Percentiles rank a stretch among this genome's conserved stretches.
phyloP scores from a whole-genome alignment of 2,329 filamentous ascomycete genomes.

The Pseudocercospora fijiensis region DNA sequence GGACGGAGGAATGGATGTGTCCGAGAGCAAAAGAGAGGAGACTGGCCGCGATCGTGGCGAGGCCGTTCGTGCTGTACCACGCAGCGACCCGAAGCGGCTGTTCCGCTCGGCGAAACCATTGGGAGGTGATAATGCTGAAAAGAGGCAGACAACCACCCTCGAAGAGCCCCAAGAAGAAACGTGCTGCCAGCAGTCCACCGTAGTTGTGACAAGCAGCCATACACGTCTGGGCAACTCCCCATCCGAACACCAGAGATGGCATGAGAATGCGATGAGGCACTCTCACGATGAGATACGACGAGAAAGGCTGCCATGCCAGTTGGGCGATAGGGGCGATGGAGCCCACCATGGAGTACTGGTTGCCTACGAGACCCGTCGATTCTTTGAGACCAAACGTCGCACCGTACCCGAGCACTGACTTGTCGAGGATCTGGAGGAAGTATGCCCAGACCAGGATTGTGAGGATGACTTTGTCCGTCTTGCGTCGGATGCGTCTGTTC shows the following conservation, averaged over 20 bases:
- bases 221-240: constrained; percentile 59
- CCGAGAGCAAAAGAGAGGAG: constrained; percentile 27
- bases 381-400: constrained; percentile 49
- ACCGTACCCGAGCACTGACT: constrained; percentile 52
- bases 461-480: constrained; percentile 62
- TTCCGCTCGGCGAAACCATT: constrained; percentile 34
- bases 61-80: constrained; percentile 32
- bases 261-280: constrained; percentile 66
- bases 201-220: constrained; percentile 62
- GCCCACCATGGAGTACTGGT: constrained; percentile 51
- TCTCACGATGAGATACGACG: constrained; percentile 61
- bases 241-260: constrained; percentile 60
- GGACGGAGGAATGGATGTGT: constrained; percentile 22
- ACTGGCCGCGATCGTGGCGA: constrained; percentile 29
- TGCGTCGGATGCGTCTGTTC: constrained; percentile 58
- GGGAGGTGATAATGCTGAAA: constrained; percentile 52
- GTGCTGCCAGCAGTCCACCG: constrained; percentile 58
- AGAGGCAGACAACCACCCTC: constrained; percentile 66
- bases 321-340: constrained; percentile 55
- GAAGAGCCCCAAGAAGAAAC: constrained; percentile 66
- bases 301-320: constrained; percentile 63
- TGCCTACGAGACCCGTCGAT: constrained; percentile 48
- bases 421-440: constrained; percentile 56
- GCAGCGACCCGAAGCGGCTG: constrained; percentile 31
- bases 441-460: constrained; percentile 58